A percentile compares a stretch with the other conserved stretches of the same genome.
These are phyloP conservation scores for Sarocladium strictum DNA, from an alignment of 2,329 filamentous ascomycete genomes.

Conservation along the genomic window DNA sequence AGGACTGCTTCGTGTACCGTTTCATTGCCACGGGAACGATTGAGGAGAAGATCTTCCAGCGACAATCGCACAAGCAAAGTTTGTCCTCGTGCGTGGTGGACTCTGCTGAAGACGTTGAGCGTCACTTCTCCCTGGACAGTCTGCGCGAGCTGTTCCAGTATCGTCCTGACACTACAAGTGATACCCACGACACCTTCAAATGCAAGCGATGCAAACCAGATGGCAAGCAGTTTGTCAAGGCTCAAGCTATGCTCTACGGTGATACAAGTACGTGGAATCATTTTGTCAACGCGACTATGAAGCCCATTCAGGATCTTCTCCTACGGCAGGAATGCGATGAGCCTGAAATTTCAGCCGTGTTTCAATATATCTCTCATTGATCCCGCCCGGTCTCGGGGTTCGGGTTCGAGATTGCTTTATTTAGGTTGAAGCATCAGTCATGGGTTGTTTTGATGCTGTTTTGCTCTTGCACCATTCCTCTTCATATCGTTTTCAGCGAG, in stretches of 20 bases:
- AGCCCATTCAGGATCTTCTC: constrained; percentile 83
- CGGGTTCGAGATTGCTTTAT: background rate
- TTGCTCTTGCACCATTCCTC: too few relatives aligned
- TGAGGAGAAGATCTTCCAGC: constrained; percentile 98
- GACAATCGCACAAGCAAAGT: constrained; percentile 96
- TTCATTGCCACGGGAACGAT: constrained; percentile 98
- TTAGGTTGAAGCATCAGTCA: background rate
- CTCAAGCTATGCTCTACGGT: constrained; percentile 91
- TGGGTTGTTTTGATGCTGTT: background rate
- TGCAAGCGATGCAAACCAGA: constrained; percentile 91
- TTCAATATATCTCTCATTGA: constrained; percentile 94
- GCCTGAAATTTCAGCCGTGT: constrained; percentile 83
- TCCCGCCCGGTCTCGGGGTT: too few relatives aligned
- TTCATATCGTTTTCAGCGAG: too few relatives aligned
- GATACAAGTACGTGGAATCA: constrained; percentile 99
- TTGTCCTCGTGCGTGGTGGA: constrained; percentile 95
- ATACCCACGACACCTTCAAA: constrained; percentile 98
- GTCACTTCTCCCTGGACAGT: constrained; percentile 89
- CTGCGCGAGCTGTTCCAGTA: constrained; percentile 94
- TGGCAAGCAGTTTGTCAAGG: constrained; percentile 81
- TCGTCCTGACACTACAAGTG: constrained; percentile 73
- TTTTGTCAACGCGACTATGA: constrained; percentile 75
- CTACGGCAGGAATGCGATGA: constrained; percentile 79
- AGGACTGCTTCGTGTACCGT: constrained; percentile 99
- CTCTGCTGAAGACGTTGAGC: constrained; percentile 91